Conservation (phyloP, 495 filamentous ascomycete species). For the Penicillium taxi region DNA sequence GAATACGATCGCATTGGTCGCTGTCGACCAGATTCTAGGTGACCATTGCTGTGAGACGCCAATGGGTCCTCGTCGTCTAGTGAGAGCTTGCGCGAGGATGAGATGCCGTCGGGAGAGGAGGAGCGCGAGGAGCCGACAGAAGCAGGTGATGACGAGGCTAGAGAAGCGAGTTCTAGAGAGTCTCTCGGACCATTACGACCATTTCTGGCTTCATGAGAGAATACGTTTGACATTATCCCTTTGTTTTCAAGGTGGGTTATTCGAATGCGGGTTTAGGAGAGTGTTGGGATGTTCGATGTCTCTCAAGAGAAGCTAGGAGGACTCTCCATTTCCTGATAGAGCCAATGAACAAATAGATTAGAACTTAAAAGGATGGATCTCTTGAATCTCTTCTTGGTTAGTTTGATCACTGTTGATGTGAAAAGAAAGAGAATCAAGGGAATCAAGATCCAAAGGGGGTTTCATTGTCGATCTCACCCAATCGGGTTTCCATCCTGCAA, state of each 20-base stretch:
- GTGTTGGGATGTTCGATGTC: constrained; percentile 1
- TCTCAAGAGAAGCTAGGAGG: constrained; percentile 9
- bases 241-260: constrained; percentile 1
- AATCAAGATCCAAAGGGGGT: constrained; percentile 12
- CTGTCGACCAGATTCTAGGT: constrained; percentile 37
- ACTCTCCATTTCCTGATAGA: constrained; percentile 20
- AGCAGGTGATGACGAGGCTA: constrained; percentile 64
- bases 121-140: constrained; percentile 53
- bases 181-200: constrained; percentile 53
- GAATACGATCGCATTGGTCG: constrained; percentile 68
- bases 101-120: constrained; percentile 75
- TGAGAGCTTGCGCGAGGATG: constrained; percentile 85
- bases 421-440: constrained; percentile 3
- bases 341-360: background rate
- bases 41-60: constrained; percentile 44
- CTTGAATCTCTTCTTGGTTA: background rate
- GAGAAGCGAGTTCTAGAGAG: constrained; percentile 91
- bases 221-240: constrained; percentile 30
- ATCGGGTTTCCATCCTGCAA: constrained; percentile 20
- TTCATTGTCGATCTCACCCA: constrained; percentile 11
- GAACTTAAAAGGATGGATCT: background rate
- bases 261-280: background rate
- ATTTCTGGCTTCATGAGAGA: constrained; percentile 23
- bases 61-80: constrained; percentile 81
- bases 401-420: too few relatives aligned